phyloP scores from a whole-genome alignment of 75 land plant genomes.

The Pseudotsuga menziesii region DNA sequence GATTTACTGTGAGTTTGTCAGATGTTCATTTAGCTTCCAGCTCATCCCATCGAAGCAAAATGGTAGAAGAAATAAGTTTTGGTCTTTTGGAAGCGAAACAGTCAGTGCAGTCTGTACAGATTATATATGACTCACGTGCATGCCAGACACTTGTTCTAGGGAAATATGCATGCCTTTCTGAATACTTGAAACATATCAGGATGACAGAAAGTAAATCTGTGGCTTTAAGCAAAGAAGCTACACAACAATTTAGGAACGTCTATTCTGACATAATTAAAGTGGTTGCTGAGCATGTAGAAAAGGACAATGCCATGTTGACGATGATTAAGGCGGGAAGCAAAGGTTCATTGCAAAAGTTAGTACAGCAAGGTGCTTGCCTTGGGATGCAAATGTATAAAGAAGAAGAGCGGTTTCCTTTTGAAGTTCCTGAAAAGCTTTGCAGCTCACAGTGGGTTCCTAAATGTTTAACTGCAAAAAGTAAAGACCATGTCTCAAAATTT shows the following conservation, averaged over 20 bases:
- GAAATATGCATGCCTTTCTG: constrained; percentile 8
- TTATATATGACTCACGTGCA: constrained; percentile 6
- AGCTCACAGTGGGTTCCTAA: constrained; percentile 27
- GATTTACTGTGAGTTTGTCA: constrained; percentile 69
- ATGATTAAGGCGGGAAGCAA: constrained; percentile 90
- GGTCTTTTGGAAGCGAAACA: constrained; percentile 49
- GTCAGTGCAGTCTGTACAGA: constrained; percentile 15
- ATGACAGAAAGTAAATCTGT: constrained; percentile 15
- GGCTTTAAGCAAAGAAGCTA: constrained; percentile 25
- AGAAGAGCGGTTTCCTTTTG: constrained; percentile 28
- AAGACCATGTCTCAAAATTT: background rate
- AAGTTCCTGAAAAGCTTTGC: constrained; percentile 33
- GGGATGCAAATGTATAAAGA: constrained; percentile 64
- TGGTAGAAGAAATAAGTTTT: constrained; percentile 46
- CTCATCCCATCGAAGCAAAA: constrained; percentile 22
- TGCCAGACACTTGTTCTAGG: background rate
- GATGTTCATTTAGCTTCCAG: constrained; percentile 57
- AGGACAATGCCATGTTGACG: constrained; percentile 57
- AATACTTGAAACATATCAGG: constrained; percentile 13
- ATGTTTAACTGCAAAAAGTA: constrained; percentile 10
- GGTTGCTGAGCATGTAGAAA: constrained; percentile 18
- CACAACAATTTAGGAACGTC: constrained; percentile 40
- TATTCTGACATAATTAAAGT: constrained; percentile 35
- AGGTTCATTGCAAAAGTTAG: constrained; percentile 63
- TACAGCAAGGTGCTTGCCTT: constrained; percentile 79